Percentiles rank a stretch among this genome's conserved stretches.
These are phyloP conservation scores for Panus rudis DNA, from an alignment of 768 basidiomycete species.

Conservation along the genomic window DNA sequence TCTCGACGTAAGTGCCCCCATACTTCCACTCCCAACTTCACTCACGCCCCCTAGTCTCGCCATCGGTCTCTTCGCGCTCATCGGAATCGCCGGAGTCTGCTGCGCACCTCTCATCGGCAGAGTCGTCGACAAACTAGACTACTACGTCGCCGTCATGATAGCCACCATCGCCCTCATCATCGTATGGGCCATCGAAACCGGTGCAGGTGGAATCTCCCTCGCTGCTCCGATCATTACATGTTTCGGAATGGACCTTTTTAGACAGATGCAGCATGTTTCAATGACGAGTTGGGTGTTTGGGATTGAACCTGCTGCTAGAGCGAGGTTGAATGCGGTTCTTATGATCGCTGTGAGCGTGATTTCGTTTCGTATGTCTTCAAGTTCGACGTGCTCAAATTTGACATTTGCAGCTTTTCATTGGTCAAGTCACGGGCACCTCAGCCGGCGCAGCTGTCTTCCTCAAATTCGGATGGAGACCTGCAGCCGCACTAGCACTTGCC, in stretches of 20 bases:
- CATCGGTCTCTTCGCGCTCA: conserved; percentile 39
- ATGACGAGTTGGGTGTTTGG: conserved; percentile 44
- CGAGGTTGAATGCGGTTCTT: conserved; percentile 67
- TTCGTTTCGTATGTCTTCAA: not conserved
- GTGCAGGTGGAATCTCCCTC: conserved; percentile 59
- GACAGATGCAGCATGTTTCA: conserved; percentile 66
- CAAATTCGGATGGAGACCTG: conserved; percentile 60
- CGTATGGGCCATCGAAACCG: conserved; percentile 56
- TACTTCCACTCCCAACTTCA: conserved; percentile 1
- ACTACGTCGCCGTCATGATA: conserved; percentile 66
- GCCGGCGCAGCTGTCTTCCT: conserved; percentile 65
- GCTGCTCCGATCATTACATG: conserved; percentile 61
- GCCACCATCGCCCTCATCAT: conserved; percentile 38
- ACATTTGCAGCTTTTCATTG: conserved; percentile 44
- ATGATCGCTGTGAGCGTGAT: conserved; percentile 47
- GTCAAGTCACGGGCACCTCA: conserved; percentile 74
- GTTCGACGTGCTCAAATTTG: conserved; percentile 1
- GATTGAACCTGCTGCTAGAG: conserved; percentile 8
- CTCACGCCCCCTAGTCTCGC: conserved; percentile 29
- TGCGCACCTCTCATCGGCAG: conserved; percentile 60
- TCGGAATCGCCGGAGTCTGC: conserved; percentile 50
- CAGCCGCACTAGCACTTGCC: conserved; percentile 49
- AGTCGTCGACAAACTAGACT: conserved; percentile 57
- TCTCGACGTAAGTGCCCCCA: conserved; percentile 43
- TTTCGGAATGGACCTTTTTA: conserved; percentile 59